Evolutionary conservation across 2,329 filamentous ascomycete genomes (phyloP).

Genomic region (Diplodia intermedia): DNA sequence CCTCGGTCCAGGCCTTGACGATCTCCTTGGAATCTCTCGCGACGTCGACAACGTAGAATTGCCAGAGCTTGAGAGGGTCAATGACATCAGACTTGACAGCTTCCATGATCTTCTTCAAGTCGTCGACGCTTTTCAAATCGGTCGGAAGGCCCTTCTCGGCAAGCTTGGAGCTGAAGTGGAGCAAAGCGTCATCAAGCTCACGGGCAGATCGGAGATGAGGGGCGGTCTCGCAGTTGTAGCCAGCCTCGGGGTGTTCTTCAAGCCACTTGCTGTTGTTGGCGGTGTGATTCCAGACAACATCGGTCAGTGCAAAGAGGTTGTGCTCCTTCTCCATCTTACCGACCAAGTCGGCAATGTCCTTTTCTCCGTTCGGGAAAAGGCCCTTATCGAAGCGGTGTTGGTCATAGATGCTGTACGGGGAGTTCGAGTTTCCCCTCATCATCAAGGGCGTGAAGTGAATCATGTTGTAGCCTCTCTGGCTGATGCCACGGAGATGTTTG

Average conservation of each 20-base stretch:
- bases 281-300: constrained; percentile 98
- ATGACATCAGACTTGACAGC: constrained; percentile 83
- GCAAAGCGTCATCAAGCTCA: constrained; percentile 78
- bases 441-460: constrained; percentile 97
- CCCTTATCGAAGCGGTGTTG: constrained; percentile 84
- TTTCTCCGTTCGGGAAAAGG: constrained; percentile 84
- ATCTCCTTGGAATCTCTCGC: constrained; percentile 73
- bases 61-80: constrained; percentile 81
- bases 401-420: constrained; percentile 95
- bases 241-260: constrained; percentile 90
- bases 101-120: constrained; percentile 82
- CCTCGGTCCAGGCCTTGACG: constrained; percentile 73
- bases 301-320: constrained; percentile 85
- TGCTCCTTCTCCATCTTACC: constrained; percentile 83
- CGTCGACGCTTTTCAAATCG: constrained; percentile 71
- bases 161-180: constrained; percentile 69
- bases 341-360: constrained; percentile 79
- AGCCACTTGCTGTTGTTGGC: constrained; percentile 96
- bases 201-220: constrained; percentile 73
- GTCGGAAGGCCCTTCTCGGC: constrained; percentile 75
- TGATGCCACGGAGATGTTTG: constrained; percentile 84
- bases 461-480: constrained; percentile 96
- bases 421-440: constrained; percentile 87
- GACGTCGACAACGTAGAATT: constrained; percentile 87
- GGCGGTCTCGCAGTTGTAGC: constrained; percentile 91